phyloP scores from a whole-genome alignment of 106 monocot species.

The Alisma plantagoaquatica region DNA sequence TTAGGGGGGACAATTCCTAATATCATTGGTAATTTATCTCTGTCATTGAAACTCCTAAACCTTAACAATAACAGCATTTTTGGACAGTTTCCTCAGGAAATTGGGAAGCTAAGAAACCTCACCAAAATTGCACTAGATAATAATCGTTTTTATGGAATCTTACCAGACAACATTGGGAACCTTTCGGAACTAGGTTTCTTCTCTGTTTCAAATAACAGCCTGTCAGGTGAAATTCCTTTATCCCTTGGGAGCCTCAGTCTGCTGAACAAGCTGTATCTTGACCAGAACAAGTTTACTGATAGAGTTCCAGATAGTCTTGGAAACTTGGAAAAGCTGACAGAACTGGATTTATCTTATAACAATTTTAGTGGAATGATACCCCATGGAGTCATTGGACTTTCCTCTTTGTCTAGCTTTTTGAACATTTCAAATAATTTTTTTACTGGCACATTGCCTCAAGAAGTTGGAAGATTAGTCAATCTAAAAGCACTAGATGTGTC shows the following conservation, averaged over 20 bases:
- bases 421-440: neutral
- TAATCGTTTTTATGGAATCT: neutral
- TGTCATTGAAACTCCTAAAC: neutral
- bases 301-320: neutral
- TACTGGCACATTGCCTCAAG: neutral
- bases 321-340: neutral
- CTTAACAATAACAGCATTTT: neutral
- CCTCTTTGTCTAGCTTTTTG: neutral
- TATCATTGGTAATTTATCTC: neutral
- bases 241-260: neutral
- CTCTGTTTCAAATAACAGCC: neutral
- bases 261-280: conserved; percentile 1
- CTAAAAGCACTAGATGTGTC: neutral
- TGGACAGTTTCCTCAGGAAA: neutral
- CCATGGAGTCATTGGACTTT: neutral
- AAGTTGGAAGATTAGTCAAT: neutral
- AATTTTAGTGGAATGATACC: neutral
- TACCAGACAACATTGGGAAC: neutral
- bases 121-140: neutral
- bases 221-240: conserved; percentile 1
- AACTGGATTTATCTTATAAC: neutral
- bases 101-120: neutral
- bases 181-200: neutral
- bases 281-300: neutral
- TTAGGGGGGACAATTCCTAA: neutral